Conservation (phyloP, 2,329 filamentous ascomycete genomes). For the Botrytis elliptica region DNA sequence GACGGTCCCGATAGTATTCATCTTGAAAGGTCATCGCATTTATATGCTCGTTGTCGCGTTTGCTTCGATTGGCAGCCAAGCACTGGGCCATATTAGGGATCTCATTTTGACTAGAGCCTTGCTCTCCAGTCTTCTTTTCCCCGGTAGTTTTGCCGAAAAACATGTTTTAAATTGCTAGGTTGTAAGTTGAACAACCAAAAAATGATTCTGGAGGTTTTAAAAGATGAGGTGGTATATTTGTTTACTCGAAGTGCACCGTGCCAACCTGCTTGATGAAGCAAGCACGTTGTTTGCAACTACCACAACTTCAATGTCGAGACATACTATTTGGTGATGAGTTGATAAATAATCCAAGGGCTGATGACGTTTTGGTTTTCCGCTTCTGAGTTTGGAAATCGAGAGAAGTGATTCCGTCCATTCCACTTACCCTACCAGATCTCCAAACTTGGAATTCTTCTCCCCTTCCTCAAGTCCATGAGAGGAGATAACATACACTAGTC, state of each 20-base stretch:
- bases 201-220: neutral
- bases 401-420: neutral
- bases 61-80: neutral
- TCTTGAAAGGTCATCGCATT: neutral
- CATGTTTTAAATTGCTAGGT: neutral
- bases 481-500: neutral
- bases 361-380: neutral
- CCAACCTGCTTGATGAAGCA: neutral
- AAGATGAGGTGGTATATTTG: neutral
- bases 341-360: neutral
- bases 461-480: neutral
- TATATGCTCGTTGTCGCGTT: constrained; percentile 4
- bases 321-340: neutral
- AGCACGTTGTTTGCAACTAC: neutral
- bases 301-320: neutral
- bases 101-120: neutral
- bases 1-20: constrained; percentile 9
- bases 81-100: neutral
- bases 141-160: neutral
- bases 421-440: neutral
- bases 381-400: neutral
- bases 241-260: neutral
- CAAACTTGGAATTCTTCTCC: neutral
- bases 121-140: neutral
- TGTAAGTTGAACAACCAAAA: neutral